phyloP scores from a whole-genome alignment of 2,329 filamentous ascomycete species.

The Alternaria tenuissima region DNA sequence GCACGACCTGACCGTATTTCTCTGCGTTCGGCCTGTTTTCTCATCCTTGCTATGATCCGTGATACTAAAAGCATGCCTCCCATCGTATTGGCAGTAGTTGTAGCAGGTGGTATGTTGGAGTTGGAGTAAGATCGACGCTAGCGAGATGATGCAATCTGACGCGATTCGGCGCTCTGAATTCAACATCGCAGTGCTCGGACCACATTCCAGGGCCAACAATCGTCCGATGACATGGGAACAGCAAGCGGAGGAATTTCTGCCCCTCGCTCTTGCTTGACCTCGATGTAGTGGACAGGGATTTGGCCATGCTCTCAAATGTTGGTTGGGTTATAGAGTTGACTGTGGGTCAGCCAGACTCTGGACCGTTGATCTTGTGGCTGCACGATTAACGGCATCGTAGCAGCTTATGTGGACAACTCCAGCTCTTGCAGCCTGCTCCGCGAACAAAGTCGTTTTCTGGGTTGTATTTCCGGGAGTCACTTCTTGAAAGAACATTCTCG shows the following conservation, averaged over 20 bases:
- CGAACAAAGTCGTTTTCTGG: background rate
- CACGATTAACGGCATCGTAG: background rate
- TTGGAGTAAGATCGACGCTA: slow-evolving; percentile 24
- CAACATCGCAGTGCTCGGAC: slow-evolving; percentile 17
- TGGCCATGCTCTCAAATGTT: background rate
- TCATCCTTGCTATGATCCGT: background rate
- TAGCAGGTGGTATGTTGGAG: slow-evolving; percentile 14
- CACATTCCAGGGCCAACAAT: background rate
- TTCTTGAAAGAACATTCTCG: background rate
- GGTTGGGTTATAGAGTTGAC: background rate
- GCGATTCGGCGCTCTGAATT: slow-evolving; percentile 20
- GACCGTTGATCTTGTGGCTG: background rate
- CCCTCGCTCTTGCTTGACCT: background rate
- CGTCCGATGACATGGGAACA: background rate
- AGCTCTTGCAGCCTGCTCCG: background rate
- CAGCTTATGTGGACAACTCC: background rate
- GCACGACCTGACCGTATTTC: background rate
- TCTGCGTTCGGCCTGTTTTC: background rate
- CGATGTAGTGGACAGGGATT: background rate
- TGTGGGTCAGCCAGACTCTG: background rate
- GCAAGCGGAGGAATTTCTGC: background rate
- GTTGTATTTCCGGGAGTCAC: background rate
- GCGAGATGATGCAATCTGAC: slow-evolving; percentile 29
- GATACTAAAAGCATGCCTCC: background rate
- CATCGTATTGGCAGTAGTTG: background rate